phyloP scores from a whole-genome alignment of 768 basidiomycete genomes.

The Crassisporium funariophilum region DNA sequence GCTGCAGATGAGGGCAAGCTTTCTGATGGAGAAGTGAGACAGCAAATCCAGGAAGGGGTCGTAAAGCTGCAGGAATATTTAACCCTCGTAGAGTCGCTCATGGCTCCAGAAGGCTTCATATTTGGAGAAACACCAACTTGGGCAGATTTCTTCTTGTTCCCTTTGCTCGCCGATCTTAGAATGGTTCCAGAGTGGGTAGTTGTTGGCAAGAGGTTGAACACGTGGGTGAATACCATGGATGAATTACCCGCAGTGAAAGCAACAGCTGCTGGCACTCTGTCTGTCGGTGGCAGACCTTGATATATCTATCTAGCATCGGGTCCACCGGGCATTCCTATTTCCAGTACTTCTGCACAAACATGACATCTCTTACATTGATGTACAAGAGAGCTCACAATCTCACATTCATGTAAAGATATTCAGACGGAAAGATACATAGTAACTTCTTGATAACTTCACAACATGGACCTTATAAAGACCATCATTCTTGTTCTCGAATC shows the following conservation, averaged over 20 bases:
- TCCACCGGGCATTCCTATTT: too few species aligned
- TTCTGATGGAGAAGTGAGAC: constrained; percentile 21
- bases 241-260: constrained; percentile 25
- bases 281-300: constrained; percentile 25
- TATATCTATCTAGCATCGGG: too few species aligned
- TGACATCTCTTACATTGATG: too few species aligned
- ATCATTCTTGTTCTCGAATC: too few species aligned
- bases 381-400: too few species aligned
- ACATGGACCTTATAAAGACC: too few species aligned
- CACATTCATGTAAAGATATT: too few species aligned
- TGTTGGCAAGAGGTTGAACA: constrained; percentile 15
- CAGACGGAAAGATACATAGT: too few species aligned
- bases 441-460: too few species aligned
- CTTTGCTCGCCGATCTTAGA: constrained; percentile 31
- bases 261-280: constrained; percentile 29
- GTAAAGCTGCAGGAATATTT: constrained; percentile 25
- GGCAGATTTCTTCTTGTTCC: constrained; percentile 37
- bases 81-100: constrained; percentile 25
- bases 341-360: too few species aligned
- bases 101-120: constrained; percentile 24
- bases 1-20: constrained; percentile 27
- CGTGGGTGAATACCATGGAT: constrained; percentile 31
- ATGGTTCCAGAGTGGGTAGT: constrained; percentile 32
- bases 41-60: constrained; percentile 22
- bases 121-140: constrained; percentile 31